Percentiles rank a stretch among this genome's conserved stretches.
Evolutionary conservation across 106 monocot genomes (phyloP).

Genomic region (Apostasia ramifera): DNA sequence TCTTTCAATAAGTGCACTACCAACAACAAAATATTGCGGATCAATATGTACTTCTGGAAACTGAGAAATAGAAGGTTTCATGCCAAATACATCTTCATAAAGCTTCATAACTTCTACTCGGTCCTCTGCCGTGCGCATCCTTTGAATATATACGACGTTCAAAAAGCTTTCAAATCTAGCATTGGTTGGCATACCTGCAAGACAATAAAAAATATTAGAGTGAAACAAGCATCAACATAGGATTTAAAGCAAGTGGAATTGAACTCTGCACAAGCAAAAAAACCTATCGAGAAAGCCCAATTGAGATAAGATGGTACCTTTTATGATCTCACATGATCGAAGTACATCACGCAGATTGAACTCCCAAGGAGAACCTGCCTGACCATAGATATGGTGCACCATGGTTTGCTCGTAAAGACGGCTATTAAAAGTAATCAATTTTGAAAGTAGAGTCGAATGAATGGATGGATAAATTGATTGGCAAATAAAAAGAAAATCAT

Average conservation of each 20-base stretch:
- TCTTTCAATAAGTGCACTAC: constrained; percentile 45
- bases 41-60: constrained; percentile 49
- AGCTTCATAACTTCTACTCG: constrained; percentile 56
- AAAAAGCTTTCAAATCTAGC: constrained; percentile 47
- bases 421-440: constrained; percentile 70
- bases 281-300: not conserved
- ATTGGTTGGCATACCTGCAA: constrained; percentile 41
- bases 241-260: not conserved
- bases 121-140: constrained; percentile 87
- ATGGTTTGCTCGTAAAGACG: constrained; percentile 70
- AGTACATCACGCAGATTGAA: constrained; percentile 97
- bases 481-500: constrained; percentile 85
- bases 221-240: not conserved
- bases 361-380: constrained; percentile 95
- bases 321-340: constrained; percentile 87
- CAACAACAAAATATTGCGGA: constrained; percentile 49
- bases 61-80: constrained; percentile 32
- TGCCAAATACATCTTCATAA: constrained; percentile 65
- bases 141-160: constrained; percentile 63
- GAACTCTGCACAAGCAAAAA: not conserved
- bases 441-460: constrained; percentile 34
- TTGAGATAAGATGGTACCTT: constrained; percentile 35
- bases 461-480: constrained; percentile 62
- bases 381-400: constrained; percentile 71
- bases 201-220: not conserved